phyloP scores from a whole-genome alignment of 805 yeast genomes.

The Clavispora carvajalis region DNA sequence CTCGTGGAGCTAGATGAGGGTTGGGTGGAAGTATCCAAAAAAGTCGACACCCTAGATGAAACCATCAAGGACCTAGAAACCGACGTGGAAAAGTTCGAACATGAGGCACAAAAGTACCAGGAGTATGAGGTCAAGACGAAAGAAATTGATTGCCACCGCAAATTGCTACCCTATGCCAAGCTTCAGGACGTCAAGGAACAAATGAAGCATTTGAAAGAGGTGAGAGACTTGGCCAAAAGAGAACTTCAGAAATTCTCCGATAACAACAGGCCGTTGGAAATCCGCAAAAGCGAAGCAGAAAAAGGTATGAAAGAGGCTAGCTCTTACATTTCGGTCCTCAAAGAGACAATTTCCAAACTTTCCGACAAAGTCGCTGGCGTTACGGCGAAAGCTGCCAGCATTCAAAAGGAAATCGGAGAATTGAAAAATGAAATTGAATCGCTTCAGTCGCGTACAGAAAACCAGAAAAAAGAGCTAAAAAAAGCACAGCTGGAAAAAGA shows the following conservation, averaged over 20 bases:
- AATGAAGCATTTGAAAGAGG: conserved; percentile 27
- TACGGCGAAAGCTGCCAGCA: conserved; percentile 3
- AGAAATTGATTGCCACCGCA: conserved; percentile 35
- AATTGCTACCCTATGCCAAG: conserved; percentile 37
- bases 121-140: conserved; percentile 41
- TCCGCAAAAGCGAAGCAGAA: conserved; percentile 1
- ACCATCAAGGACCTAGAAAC: conserved; percentile 28
- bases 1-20: conserved; percentile 48
- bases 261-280: conserved; percentile 21
- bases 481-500: conserved; percentile 8
- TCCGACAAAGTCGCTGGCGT: background rate
- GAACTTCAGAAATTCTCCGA: conserved; percentile 23
- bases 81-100: conserved; percentile 36
- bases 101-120: conserved; percentile 42
- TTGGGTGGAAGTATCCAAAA: conserved; percentile 21
- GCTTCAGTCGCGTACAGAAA: conserved; percentile 9
- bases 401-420: background rate
- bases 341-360: background rate
- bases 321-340: background rate
- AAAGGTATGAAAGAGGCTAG: background rate
- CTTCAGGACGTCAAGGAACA: conserved; percentile 32
- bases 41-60: conserved; percentile 22
- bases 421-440: conserved; percentile 9
- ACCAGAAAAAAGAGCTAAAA: conserved; percentile 10
- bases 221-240: conserved; percentile 31